Percentiles rank a stretch among this genome's conserved stretches.
These are phyloP conservation scores for Hypoxylon sp. DNA, from an alignment of 2,329 filamentous ascomycete genomes.

Conservation along the genomic window DNA sequence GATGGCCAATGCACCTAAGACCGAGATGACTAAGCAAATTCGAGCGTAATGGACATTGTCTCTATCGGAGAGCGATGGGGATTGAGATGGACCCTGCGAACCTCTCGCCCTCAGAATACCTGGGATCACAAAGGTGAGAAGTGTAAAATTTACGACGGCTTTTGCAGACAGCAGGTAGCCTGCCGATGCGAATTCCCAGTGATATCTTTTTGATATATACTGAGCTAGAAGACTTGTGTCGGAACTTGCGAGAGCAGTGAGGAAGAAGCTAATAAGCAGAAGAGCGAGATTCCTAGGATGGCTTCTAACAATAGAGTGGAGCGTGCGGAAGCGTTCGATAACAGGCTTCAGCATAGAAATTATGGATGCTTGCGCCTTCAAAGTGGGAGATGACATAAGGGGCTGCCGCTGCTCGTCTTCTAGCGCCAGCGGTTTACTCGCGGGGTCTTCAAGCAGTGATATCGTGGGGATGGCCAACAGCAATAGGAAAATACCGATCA, in stretches of 20 bases:
- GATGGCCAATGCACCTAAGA: conserved; percentile 62
- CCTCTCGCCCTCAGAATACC: conserved; percentile 53
- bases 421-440: conserved; percentile 9
- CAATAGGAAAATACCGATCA: conserved; percentile 58
- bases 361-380: conserved; percentile 56
- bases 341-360: conserved; percentile 47
- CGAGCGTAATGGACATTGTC: conserved; percentile 57
- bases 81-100: conserved; percentile 25
- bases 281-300: conserved; percentile 61
- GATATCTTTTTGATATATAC: conserved; percentile 66
- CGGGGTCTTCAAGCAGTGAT: conserved; percentile 50
- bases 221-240: conserved; percentile 67
- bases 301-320: conserved; percentile 56
- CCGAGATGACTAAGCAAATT: conserved; percentile 58
- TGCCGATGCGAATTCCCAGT: conserved; percentile 63
- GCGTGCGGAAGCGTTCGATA: conserved; percentile 49
- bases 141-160: conserved; percentile 63
- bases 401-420: conserved; percentile 57
- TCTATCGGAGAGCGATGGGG: conserved; percentile 49
- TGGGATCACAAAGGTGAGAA: conserved; percentile 62
- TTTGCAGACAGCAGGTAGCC: conserved; percentile 66
- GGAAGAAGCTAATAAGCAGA: conserved; percentile 62
- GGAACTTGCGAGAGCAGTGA: conserved; percentile 65
- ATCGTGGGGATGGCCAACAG: conserved; percentile 55
- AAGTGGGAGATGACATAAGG: conserved; percentile 58